Base-by-base conservation (phyloP, 2,329 filamentous ascomycete genomes). In the Exophiala bonariae region DNA sequence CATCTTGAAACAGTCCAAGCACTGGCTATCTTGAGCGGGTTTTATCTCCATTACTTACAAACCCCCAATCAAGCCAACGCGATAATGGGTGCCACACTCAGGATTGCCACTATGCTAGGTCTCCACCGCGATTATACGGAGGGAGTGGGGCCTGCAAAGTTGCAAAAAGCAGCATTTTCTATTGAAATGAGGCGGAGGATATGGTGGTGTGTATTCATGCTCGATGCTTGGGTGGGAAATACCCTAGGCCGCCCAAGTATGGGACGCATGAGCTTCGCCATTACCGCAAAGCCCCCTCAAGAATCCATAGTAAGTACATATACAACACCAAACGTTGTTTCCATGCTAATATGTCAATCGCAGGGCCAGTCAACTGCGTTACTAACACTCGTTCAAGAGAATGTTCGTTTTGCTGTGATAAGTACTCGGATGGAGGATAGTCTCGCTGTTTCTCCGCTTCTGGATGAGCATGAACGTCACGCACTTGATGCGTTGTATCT, bases 371-470 rank as follows among this genome's bases (percentile, higher is more conserved):
- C 52, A 2, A 11, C 28, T 3, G 23, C 22, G 17, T 17, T 54
- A 23, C 44, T 57, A 10, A 31, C 38, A 4, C 30, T 57, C 41
- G 44, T 56, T 4, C 52, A 87, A 20, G 84, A 91, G 65, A 89
- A 87, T 63, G 85, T 88, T 54, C 82, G 83, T 41, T 91, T 91
- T 66, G 89, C 86, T 69, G 86, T 86, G 64, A 86, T 92, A 50
- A 83, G 86, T 16, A 89, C 86, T 0, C 80, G 82, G 51, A 86
- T 91, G 47, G 87, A 92, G 63, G 86, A 92, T 59, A 78, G 82
- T 42, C 75, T 92, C 2, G 85, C 86, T 13, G 81, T 85, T 44
- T 79, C 81, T 2, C 85, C 86, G 0, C 72, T 88, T 1, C 76
- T 89, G 2, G 77, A 78, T n/a, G 73, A 78, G 22, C 77, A 83